Percentiles rank a stretch among this genome's conserved stretches.
phyloP scores from a whole-genome alignment of 345 rosid species.

The Hibiscus mutabilis region DNA sequence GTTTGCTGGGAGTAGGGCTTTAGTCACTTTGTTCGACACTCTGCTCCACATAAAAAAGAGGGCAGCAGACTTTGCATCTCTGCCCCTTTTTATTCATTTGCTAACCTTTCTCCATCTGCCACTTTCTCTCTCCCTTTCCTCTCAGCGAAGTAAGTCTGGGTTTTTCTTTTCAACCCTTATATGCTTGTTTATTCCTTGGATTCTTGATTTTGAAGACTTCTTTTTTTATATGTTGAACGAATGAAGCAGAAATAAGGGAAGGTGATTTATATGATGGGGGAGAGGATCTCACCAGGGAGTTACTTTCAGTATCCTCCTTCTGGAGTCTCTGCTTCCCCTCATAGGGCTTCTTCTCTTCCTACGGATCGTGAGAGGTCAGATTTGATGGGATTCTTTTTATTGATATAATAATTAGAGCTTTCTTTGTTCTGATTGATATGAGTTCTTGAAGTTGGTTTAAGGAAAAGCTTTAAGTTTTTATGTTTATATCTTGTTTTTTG shows the following conservation, averaged over 20 bases:
- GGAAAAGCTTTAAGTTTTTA: too few species aligned
- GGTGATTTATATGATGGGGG: constrained; percentile 50
- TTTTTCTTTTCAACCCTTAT: neutral
- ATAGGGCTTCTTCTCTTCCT: constrained; percentile 52
- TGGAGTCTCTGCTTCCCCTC: constrained; percentile 78
- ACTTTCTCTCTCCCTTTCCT: neutral
- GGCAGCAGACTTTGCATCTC: constrained; percentile 21
- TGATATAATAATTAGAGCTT: neutral
- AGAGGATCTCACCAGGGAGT: constrained; percentile 78
- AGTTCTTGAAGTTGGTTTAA: neutral
- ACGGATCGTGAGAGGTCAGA: constrained; percentile 51
- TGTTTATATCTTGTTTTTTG: too few species aligned
- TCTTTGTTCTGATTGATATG: constrained; percentile 1
- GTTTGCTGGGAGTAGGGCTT: constrained; percentile 34
- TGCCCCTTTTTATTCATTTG: neutral
- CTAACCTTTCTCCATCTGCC: neutral
- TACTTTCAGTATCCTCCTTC: constrained; percentile 82
- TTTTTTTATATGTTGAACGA: too few species aligned
- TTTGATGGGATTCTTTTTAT: neutral
- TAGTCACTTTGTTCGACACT: constrained; percentile 4
- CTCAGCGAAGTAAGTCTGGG: constrained; percentile 1
- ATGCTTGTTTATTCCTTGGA: neutral
- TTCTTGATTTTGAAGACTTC: constrained; percentile 13
- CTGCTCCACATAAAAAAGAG: constrained; percentile 10
- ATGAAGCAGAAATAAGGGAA: neutral